Evolutionary conservation across 768 basidiomycete species (phyloP), one percentile per base, ranked within the genome.

Genomic region (Boletus edulis): DNA sequence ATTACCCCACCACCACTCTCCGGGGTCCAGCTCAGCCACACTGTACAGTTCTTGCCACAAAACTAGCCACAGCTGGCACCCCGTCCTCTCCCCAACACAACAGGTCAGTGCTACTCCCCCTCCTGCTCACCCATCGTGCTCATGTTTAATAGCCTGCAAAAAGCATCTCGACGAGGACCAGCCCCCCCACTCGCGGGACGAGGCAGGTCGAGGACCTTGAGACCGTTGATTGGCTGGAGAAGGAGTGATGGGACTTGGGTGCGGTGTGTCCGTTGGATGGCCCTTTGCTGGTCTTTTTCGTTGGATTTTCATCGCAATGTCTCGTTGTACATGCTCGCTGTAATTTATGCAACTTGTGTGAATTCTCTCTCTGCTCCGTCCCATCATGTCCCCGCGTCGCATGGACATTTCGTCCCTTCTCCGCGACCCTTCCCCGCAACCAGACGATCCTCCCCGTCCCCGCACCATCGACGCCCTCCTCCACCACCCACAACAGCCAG

Each of bases 111-210:
- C 9, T 15, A 18, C 3, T 8, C 12, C 18, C 22, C 4, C 7
- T 12, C 4, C 9, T 7, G 13, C 13, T 17, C 1, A 9, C 31
- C 22, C 34, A 15, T 5, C 29, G 54, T 35, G 27, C 51, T 62
- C 51, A 65, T 32, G 1, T 13, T 24, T 4, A 1, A 17, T 59
- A 90, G 88, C 82, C 81, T 67, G 75, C 67, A 82, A 89, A 62
- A 92, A 92, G 90, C 90, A 91, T 91, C 90, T 91, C 86, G 81
- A 84, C 79, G 87, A 91, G 65, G 89, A 83, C 74, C 76, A 74
- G 84, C 34, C 80, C 82, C 87, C 81, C 89, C 81, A 70, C 42
- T 70, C 46, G 60, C 59, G 74, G 83, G 87, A 87, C 75, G 82
- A 82, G 65, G 86, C 75, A 78, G 82, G 78, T 88, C 86, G 79